Evolutionary conservation across 2,329 filamentous ascomycete genomes (phyloP).

Genomic region (Cylindrodendrum hubeiense): DNA sequence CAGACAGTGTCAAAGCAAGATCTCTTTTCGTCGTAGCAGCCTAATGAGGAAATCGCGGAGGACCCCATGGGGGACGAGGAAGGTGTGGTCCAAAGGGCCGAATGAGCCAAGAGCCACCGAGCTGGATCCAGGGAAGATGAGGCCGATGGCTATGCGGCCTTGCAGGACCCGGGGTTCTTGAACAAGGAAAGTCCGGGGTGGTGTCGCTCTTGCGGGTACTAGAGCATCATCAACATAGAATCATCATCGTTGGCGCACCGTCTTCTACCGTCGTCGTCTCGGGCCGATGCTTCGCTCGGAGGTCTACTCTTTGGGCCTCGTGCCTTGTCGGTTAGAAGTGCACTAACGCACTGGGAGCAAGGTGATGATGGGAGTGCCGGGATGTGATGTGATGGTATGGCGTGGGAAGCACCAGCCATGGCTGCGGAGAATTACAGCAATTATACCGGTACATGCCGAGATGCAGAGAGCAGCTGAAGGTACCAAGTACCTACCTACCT

Average conservation of each 20-base stretch:
- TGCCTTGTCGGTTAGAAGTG: neutral
- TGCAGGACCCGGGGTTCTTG: neutral
- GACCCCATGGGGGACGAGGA: conserved; percentile 32
- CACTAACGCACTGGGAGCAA: neutral
- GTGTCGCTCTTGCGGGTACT: neutral
- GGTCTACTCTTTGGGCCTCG: neutral
- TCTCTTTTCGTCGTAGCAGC: conserved; percentile 21
- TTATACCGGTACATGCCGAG: neutral
- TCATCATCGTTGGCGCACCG: neutral
- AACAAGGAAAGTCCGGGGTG: neutral
- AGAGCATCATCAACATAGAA: neutral
- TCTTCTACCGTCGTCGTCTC: neutral
- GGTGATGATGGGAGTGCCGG: conserved; percentile 1
- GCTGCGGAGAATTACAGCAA: neutral
- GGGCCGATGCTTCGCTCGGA: neutral
- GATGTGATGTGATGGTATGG: neutral
- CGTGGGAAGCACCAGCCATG: neutral
- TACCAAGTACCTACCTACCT: neutral
- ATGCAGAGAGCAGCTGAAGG: neutral
- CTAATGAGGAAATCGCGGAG: conserved; percentile 33
- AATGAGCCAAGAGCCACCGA: conserved; percentile 40
- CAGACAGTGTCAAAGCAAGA: conserved; percentile 5
- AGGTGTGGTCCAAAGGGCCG: conserved; percentile 44
- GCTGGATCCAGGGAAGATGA: conserved; percentile 10
- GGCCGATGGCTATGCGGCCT: neutral